A percentile compares a stretch with the other conserved stretches of the same genome.
Evolutionary conservation across 2,329 filamentous ascomycete genomes (phyloP).

Genomic region (Penicillium sp.): DNA sequence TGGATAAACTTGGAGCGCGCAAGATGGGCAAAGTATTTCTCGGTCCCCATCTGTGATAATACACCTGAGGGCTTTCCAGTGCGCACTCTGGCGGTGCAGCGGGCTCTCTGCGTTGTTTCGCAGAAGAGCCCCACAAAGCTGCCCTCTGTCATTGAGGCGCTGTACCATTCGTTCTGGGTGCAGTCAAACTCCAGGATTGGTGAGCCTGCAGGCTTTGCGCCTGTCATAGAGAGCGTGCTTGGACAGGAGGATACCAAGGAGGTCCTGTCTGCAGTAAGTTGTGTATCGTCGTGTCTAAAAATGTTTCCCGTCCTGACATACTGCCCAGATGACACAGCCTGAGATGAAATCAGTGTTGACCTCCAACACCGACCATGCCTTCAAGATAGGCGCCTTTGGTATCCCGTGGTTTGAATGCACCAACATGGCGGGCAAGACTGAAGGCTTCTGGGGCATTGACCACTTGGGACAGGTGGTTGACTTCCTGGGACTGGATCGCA

Average conservation of each 20-base stretch:
- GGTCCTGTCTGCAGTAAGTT: slow-evolving; percentile 51
- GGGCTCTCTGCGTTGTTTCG: slow-evolving; percentile 58
- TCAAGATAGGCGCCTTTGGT: slow-evolving; percentile 64
- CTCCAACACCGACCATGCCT: slow-evolving; percentile 58
- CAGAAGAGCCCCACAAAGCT: slow-evolving; percentile 52
- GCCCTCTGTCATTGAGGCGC: slow-evolving; percentile 49
- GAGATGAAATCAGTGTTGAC: slow-evolving; percentile 56
- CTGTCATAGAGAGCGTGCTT: slow-evolving; percentile 54
- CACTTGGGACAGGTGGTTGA: slow-evolving; percentile 62
- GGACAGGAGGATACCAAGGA: slow-evolving; percentile 52
- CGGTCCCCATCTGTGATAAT: slow-evolving; percentile 57
- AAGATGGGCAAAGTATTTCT: slow-evolving; percentile 61
- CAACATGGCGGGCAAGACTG: slow-evolving; percentile 59
- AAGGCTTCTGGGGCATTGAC: slow-evolving; percentile 67
- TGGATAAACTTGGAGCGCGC: slow-evolving; percentile 62
- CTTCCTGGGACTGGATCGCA: slow-evolving; percentile 58
- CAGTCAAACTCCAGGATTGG: slow-evolving; percentile 53
- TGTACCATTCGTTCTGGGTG: slow-evolving; percentile 61
- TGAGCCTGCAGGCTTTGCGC: slow-evolving; percentile 52
- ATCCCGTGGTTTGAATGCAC: slow-evolving; percentile 66
- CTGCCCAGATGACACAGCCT: slow-evolving; percentile 21
- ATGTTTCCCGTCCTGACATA: neutral
- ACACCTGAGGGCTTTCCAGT: slow-evolving; percentile 60
- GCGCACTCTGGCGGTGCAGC: slow-evolving; percentile 58
- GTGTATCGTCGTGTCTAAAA: neutral